Conservation (phyloP, 192 early-diverging fungal species). For the Coemansia biformis region DNA sequence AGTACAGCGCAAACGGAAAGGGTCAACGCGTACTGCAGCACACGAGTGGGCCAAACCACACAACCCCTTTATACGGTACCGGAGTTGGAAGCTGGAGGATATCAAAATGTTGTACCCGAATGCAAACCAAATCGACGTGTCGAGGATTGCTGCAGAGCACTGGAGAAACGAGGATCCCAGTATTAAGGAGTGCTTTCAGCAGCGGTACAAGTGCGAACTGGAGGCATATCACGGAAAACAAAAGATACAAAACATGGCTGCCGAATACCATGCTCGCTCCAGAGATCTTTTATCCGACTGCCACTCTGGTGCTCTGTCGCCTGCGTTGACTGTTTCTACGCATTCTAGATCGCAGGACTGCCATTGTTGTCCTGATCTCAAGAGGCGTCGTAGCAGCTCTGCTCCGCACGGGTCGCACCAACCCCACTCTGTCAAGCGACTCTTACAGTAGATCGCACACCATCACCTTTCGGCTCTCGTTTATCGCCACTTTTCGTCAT, state of each 20-base stretch:
- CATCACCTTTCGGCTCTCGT: no score
- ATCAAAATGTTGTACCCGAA: constrained; percentile 9
- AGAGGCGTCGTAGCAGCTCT: constrained; percentile 8
- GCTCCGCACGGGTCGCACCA: not conserved
- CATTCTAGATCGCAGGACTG: not conserved
- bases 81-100: constrained; percentile 9
- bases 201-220: constrained; percentile 13
- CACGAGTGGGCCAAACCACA: constrained; percentile 9
- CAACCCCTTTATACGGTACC: constrained; percentile 33
- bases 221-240: constrained; percentile 12
- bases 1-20: not conserved
- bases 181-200: constrained; percentile 12
- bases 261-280: not conserved
- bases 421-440: not conserved
- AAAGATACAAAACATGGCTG: constrained; percentile 10
- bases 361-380: not conserved
- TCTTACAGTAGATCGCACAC: not conserved
- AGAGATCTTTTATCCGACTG: no score
- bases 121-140: constrained; percentile 17
- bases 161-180: constrained; percentile 20
- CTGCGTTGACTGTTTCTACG: no score
- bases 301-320: not conserved
- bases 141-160: constrained; percentile 20
- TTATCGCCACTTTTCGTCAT: no score
- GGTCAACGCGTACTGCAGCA: not conserved